phyloP scores from a whole-genome alignment of 1,139 yeast species.

The Scheffersomyces quercinus region DNA sequence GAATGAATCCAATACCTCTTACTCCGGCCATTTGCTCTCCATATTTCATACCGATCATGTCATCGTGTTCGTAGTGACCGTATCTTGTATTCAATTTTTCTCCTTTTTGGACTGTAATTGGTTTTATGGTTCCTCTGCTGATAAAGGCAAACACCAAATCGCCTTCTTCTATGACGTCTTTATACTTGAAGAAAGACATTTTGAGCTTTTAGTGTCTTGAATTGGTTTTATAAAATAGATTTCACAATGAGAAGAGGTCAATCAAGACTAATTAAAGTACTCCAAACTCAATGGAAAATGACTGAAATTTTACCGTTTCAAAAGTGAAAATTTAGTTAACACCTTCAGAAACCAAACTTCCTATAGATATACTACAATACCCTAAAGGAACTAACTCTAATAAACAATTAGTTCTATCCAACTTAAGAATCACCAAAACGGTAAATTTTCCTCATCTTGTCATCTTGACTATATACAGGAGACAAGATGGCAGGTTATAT shows the following conservation, averaged over 20 bases:
- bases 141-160: slow-evolving; percentile 86
- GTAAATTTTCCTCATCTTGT: too few species aligned
- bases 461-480: too few species aligned
- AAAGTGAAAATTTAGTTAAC: too few species aligned
- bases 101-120: slow-evolving; percentile 61
- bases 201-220: background rate
- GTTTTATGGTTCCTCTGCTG: slow-evolving; percentile 77
- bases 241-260: background rate
- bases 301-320: too few species aligned
- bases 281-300: too few species aligned
- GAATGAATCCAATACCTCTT: slow-evolving; percentile 83
- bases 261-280: too few species aligned
- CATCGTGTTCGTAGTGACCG: slow-evolving; percentile 81
- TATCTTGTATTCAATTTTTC: slow-evolving; percentile 76
- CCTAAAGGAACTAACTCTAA: too few species aligned
- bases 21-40: slow-evolving; percentile 87
- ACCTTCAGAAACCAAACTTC: too few species aligned
- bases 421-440: too few species aligned
- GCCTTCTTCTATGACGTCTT: slow-evolving; percentile 70
- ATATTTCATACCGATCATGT: slow-evolving; percentile 77
- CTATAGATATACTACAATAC: too few species aligned
- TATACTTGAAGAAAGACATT: slow-evolving; percentile 52
- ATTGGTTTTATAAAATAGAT: background rate
- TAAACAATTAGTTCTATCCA: too few species aligned
- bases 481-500: too few species aligned